Base-by-base conservation (phyloP, 257 asterid species). In the Linderniella brevidens region DNA sequence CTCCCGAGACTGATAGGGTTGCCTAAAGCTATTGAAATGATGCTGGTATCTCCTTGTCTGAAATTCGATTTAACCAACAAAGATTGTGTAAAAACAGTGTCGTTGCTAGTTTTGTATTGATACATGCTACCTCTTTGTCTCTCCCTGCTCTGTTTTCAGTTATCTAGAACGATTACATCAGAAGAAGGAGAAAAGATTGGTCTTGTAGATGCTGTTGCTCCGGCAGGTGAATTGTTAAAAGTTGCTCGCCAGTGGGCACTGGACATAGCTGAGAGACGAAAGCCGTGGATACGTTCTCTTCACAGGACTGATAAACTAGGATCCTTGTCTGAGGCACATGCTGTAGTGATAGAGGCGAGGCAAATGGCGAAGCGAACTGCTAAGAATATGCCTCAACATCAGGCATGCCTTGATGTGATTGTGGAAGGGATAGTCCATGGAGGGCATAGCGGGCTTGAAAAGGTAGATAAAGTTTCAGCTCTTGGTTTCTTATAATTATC, bases 1-100 rank as follows among this genome's bases (percentile, higher is more conserved):
- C 94, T 90, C 62, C 99, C 99, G 20, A 77, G 96, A 78, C 88
- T 90, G 18, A 67, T 81, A 46, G 99, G 99, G 54, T 68, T 90
- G 66, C 69, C 85, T 37, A 81, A 85, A 66, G 93, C 96, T 53
- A 61, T 90, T 67, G 93, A 75, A 18, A 69, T 79, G 52, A 77
- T 90, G 78, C 76, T 90, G 99, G 99, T 90, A 75, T 54, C 80
- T 62, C 11, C 19, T 39, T 39, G 15, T 39, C 43, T 39, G 43
- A 39, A 39, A 1, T 39, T 39, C 3, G 3, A 39, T 39, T 10
- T 2, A 10, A 3, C 43, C 3, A 25, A 2, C 6, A 25, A 25
- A 25, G 32, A 6, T 6, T 2, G 6, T 25, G 32, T 25, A 25
- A 25, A 25, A 25, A 6, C 6, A 25, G 32, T 25, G 3, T 25